phyloP scores from a whole-genome alignment of 495 filamentous ascomycete species.

The Lepidopterella palustris region DNA sequence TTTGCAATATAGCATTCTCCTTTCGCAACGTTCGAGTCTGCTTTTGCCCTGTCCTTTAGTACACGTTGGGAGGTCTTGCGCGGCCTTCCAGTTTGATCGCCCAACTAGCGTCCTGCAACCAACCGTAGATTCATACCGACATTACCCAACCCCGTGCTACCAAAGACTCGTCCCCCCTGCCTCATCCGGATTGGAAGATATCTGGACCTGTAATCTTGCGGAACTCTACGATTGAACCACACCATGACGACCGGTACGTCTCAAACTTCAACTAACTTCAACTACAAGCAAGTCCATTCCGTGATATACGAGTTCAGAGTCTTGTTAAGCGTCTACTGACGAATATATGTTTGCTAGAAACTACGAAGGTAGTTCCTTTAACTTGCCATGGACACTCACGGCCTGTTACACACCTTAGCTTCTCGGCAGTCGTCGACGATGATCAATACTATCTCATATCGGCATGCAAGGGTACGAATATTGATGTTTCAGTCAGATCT shows the following conservation, averaged over 20 bases:
- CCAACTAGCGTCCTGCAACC: background rate
- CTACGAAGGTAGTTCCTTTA: conserved; percentile 73
- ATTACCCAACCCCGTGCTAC: background rate
- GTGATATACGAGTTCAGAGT: background rate
- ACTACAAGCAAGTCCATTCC: too few species aligned
- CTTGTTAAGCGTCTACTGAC: background rate
- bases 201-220: background rate
- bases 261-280: background rate
- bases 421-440: conserved; percentile 79
- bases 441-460: conserved; percentile 91
- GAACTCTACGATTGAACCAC: background rate
- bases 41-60: background rate
- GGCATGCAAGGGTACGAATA: conserved; percentile 80
- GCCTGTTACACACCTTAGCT: conserved; percentile 89
- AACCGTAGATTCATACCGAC: background rate
- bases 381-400: conserved; percentile 97
- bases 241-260: background rate
- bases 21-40: background rate
- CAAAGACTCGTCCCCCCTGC: background rate
- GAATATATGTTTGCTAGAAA: conserved; percentile 36
- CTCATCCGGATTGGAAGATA: background rate
- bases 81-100: background rate
- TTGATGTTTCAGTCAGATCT: background rate
- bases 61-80: background rate
- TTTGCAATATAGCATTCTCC: background rate